Evolutionary conservation across 495 filamentous ascomycete species (phyloP), one percentile per base, ranked within the genome.

Genomic region (Delitschia confertaspora): DNA sequence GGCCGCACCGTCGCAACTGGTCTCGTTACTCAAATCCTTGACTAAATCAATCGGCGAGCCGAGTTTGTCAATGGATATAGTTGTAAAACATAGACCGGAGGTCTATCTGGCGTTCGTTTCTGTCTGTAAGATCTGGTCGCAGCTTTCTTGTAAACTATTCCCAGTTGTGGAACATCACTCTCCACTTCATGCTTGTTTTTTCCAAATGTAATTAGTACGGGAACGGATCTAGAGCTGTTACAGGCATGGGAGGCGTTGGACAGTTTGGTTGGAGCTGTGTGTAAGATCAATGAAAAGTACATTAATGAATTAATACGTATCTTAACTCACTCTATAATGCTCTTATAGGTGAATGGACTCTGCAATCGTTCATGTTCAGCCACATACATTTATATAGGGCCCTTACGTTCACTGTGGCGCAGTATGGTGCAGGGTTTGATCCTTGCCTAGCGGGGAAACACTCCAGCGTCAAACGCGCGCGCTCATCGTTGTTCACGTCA

Each of bases 1-100:
- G 87, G 89, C 50, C 76, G 85, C 7, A 57, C 53, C 9, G 53
- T 57, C n/a, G 53, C 53, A 6, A 57, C 53, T 16, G 53, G 53
- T 33, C 42, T 57, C 11, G 41, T 57, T 3, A 57, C 53, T 13
- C 48, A 36, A 11, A 42, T 55, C 13, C 13, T 55, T 2, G 46
- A 45, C 10, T 55, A 55, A 36, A 36, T 19, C 8, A 26, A 26
- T 13, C 24, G 7, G 26, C 13, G 26, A n/a, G n/a, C n/a, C n/a
- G 26, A 7, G 7, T 29, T 7, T 29, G n/a, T 29, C 26, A 29
- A 7, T 13, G n/a, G 7, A 7, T 29, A 13, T 29, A 29, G 26
- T 13, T 29, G 26, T 29, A 29, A 7, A 13, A 7, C 26, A 7
- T 13, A n/a, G n/a, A n/a, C n/a, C n/a, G n/a, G n/a, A n/a, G n/a